Percentiles rank a stretch among this genome's conserved stretches.
Conservation (phyloP, 108 stramenopile species). For the Fragilaria radians region DNA sequence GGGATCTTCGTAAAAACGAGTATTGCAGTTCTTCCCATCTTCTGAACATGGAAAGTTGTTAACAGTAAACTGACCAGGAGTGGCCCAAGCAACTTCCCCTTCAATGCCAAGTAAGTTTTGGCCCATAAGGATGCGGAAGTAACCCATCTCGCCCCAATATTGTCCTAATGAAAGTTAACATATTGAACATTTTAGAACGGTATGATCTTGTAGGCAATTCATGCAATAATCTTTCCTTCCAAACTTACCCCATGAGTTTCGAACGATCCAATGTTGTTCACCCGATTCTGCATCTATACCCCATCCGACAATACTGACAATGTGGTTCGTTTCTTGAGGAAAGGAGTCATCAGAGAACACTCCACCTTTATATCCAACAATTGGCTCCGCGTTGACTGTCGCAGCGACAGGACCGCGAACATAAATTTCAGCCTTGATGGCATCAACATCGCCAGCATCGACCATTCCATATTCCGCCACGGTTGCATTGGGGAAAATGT, state of each 20-base stretch:
- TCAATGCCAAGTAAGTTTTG: slow-evolving; percentile 75
- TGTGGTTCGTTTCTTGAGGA: slow-evolving; percentile 65
- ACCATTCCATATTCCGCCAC: slow-evolving; percentile 87
- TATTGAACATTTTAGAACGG: background rate
- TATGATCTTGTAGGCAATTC: slow-evolving; percentile 20
- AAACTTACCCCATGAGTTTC: slow-evolving; percentile 66
- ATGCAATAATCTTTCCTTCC: too few relatives aligned
- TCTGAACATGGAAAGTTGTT: slow-evolving; percentile 66
- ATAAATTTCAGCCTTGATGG: slow-evolving; percentile 74
- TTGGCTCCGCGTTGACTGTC: slow-evolving; percentile 72
- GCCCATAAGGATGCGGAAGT: slow-evolving; percentile 50
- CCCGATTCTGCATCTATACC: slow-evolving; percentile 65
- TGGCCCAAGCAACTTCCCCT: slow-evolving; percentile 67
- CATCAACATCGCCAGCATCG: slow-evolving; percentile 42
- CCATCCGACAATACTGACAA: slow-evolving; percentile 89
- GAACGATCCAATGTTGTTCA: slow-evolving; percentile 80
- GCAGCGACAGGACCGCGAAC: slow-evolving; percentile 86
- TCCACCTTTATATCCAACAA: slow-evolving; percentile 73
- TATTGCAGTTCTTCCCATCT: slow-evolving; percentile 54
- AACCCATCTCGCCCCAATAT: slow-evolving; percentile 66
- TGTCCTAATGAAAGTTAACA: background rate
- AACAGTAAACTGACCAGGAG: slow-evolving; percentile 56
- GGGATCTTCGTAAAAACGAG: slow-evolving; percentile 22
- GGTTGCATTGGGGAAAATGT: slow-evolving; percentile 85
- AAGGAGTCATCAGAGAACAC: slow-evolving; percentile 54